A percentile compares a stretch with the other conserved stretches of the same genome.
phyloP scores from a whole-genome alignment of 2,329 filamentous ascomycete species.

The Zalaria sp. region DNA sequence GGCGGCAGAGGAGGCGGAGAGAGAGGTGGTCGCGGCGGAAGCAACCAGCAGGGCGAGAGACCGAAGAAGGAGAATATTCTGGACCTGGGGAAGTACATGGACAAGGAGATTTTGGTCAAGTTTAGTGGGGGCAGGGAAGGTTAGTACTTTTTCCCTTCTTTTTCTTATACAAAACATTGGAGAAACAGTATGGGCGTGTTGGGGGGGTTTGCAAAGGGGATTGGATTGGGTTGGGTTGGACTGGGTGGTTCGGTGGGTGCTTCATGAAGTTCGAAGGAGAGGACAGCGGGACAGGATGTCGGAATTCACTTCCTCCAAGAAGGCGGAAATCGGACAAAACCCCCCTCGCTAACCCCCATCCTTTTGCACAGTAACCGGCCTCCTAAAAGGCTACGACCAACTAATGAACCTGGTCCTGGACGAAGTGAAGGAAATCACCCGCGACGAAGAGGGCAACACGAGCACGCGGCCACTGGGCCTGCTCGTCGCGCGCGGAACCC shows the following conservation, averaged over 20 bases:
- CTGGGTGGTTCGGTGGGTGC: no score
- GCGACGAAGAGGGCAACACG: constrained; percentile 87
- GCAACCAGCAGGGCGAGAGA: constrained; percentile 26
- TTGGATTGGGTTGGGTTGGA: no score
- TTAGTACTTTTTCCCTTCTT: constrained; percentile 23
- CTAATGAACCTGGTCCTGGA: constrained; percentile 97
- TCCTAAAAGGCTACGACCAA: constrained; percentile 88
- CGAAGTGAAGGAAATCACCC: constrained; percentile 78
- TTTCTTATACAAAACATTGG: no score
- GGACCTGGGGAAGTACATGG: constrained; percentile 89
- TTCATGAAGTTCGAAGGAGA: no score
- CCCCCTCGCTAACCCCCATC: no score
- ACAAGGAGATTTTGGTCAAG: constrained; percentile 89
- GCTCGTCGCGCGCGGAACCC: constrained; percentile 79
- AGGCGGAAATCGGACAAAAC: no score
- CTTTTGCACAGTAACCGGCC: constrained; percentile 55
- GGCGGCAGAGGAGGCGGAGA: constrained; percentile 27
- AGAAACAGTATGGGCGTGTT: no score
- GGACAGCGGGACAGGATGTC: no score
- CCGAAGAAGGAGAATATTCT: constrained; percentile 99
- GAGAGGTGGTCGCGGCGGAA: constrained; percentile 18
- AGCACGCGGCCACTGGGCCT: constrained; percentile 68
- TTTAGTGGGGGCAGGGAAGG: constrained; percentile 91
- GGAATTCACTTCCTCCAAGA: no score
- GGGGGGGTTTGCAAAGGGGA: no score